Base-by-base conservation (phyloP, 2,329 filamentous ascomycete species). In the Pseudogymnoascus verrucosus region DNA sequence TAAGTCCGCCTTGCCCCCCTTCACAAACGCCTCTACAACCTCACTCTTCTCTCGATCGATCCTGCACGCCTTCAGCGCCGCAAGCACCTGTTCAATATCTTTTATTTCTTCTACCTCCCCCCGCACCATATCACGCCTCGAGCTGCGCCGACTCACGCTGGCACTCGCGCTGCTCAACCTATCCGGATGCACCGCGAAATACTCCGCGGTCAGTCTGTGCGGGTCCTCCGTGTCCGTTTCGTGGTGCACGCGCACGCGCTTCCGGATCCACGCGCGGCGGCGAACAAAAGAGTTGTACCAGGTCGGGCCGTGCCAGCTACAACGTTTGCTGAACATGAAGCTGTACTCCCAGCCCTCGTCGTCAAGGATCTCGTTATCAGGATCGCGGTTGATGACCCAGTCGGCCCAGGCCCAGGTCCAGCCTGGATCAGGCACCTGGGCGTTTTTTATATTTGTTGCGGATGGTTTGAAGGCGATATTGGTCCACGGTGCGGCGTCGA, bases 231-330 rank as follows among this genome's bases (percentile, higher is more conserved):
- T 51, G 4, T 39, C 21, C 5, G 39, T 31, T 40, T 42, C 39
- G 11, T 64, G 59, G 16, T 73, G 78, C 72, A 84, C 84, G 76
- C 89, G 90, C 62, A 89, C 82, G 36, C 95, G 82, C 74, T 90
- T 89, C 47, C 95, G 82, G 63, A 93, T 85, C 95, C 95, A 99
- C 21, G 91, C 86, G 66, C 95, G 84, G 68, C 95, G 82, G 37
- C 95, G 83, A n/a, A 97, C 95, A 72, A 93, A 99, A 1, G 91
- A 96, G 74, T 93, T 93, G 76, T 91, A 96, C 93, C 93, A 98
- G 26, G 86, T 89, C 16, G 90, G 89, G 2, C 88, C 88, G 75
- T 99, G 95, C 95, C 95, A 99, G 2, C 86, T 85, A 68, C 89
- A 91, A 44, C 77, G 80, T 36, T 82, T 85, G 67, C 80, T 79